Evolutionary conservation across 1,139 yeast species (phyloP).

Genomic region (Tardiomyces depauwii): DNA sequence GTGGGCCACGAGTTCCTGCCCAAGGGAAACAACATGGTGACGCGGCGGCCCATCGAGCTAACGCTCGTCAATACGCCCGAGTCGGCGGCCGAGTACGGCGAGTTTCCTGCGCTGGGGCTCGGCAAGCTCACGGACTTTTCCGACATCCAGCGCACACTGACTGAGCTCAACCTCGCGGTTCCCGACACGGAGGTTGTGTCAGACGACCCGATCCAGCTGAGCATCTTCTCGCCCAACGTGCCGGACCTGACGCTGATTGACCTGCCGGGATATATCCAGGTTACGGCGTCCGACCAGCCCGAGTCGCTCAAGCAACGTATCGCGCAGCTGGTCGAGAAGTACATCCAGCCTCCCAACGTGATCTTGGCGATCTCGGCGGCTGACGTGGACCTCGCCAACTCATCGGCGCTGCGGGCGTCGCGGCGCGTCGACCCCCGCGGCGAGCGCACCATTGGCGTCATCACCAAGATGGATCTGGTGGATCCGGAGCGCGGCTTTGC

Average conservation of each 20-base stretch:
- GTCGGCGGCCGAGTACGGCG: slow-evolving; percentile 78
- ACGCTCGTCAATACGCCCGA: slow-evolving; percentile 82
- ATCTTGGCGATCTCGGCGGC: slow-evolving; percentile 95
- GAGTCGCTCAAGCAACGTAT: slow-evolving; percentile 69
- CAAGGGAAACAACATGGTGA: slow-evolving; percentile 92
- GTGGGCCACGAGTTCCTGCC: slow-evolving; percentile 94
- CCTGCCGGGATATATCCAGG: slow-evolving; percentile 94
- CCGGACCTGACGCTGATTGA: slow-evolving; percentile 94
- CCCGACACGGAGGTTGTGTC: slow-evolving; percentile 78
- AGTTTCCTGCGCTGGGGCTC: slow-evolving; percentile 82
- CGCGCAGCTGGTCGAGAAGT: slow-evolving; percentile 67
- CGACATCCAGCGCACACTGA: slow-evolving; percentile 74
- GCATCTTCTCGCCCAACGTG: slow-evolving; percentile 81
- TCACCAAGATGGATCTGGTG: slow-evolving; percentile 86
- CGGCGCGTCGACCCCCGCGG: slow-evolving; percentile 88
- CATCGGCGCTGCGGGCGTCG: slow-evolving; percentile 90
- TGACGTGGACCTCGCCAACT: slow-evolving; percentile 94
- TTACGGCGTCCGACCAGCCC: slow-evolving; percentile 96
- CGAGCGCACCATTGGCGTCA: slow-evolving; percentile 90
- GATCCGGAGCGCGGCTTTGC: slow-evolving; percentile 61
- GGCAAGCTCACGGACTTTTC: slow-evolving; percentile 75
- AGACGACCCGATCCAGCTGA: slow-evolving; percentile 82
- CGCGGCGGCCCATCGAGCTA: slow-evolving; percentile 88
- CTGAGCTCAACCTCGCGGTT: slow-evolving; percentile 86
- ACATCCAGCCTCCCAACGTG: slow-evolving; percentile 83